A percentile compares a stretch with the other conserved stretches of the same genome.
These are phyloP conservation scores for Rhodamnia argentea DNA, from an alignment of 345 rosid genomes.

Conservation along the genomic window DNA sequence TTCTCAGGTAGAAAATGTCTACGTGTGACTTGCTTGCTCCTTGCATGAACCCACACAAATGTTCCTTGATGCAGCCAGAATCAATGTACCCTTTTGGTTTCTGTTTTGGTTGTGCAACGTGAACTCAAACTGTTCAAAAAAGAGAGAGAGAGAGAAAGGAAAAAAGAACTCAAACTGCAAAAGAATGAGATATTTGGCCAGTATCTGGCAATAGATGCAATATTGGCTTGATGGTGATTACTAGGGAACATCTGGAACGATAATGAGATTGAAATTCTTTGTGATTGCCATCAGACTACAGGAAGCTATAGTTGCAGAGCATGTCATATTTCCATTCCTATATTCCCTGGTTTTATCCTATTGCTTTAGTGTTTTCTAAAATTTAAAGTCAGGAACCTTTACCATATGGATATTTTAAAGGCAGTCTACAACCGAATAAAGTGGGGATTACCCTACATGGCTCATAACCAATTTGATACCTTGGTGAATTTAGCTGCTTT, in stretches of 20 bases:
- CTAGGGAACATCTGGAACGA: background rate
- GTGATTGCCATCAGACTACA: background rate
- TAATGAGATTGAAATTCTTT: background rate
- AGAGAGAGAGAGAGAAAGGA: too few relatives aligned
- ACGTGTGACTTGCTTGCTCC: background rate
- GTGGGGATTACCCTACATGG: background rate
- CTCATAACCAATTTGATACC: background rate
- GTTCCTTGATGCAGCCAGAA: background rate
- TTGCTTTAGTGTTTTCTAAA: background rate
- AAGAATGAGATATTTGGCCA: background rate
- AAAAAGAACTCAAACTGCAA: background rate
- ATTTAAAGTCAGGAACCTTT: background rate
- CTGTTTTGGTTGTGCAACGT: background rate
- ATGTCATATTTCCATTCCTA: background rate
- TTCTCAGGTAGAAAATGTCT: background rate
- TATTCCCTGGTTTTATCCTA: background rate
- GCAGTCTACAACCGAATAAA: background rate
- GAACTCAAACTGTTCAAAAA: background rate
- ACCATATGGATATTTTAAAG: background rate
- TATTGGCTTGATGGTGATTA: background rate
- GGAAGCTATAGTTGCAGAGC: background rate
- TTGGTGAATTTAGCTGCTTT: background rate
- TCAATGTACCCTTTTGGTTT: background rate
- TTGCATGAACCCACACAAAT: background rate
- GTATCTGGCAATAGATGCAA: background rate